Conservation (phyloP, 2,329 filamentous ascomycete species). For the Sclerotiophoma versabilis region DNA sequence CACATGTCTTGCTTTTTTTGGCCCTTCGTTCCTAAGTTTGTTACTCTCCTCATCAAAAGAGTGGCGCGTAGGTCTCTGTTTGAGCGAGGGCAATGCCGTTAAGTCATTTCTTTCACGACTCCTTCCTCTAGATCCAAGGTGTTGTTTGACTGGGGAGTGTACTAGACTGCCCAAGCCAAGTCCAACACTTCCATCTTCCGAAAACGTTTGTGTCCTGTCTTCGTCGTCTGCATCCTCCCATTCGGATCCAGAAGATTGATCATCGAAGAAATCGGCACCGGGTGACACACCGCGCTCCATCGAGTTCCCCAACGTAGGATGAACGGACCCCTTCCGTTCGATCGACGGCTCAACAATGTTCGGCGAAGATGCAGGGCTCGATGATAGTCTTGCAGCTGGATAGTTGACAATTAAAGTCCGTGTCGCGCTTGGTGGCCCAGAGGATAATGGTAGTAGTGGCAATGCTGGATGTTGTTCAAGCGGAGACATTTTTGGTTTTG, state of each 20-base stretch:
- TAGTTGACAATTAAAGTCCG: conserved; percentile 34
- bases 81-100: conserved; percentile 25
- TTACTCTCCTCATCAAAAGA: not conserved
- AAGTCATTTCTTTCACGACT: conserved; percentile 22
- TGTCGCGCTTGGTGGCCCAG: conserved; percentile 22
- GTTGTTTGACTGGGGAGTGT: not conserved
- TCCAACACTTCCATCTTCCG: conserved; percentile 1
- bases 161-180: conserved; percentile 12
- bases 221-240: conserved; percentile 34
- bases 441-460: conserved; percentile 11
- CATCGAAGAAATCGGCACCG: conserved; percentile 41
- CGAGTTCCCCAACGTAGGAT: conserved; percentile 31
- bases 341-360: conserved; percentile 33
- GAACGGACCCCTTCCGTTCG: conserved; percentile 29
- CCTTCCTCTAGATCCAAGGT: conserved; percentile 12
- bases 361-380: conserved; percentile 39
- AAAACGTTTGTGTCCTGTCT: conserved; percentile 24
- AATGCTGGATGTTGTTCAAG: conserved; percentile 22
- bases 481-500: conserved; percentile 8
- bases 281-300: conserved; percentile 30
- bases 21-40: conserved; percentile 2
- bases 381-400: conserved; percentile 37
- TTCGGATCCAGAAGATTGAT: conserved; percentile 32
- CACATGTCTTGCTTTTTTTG: conserved; percentile 32
- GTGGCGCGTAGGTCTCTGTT: conserved; percentile 10